These are phyloP conservation scores for Meyerozyma sp. DNA, from an alignment of 1,139 yeast species.

Conservation along the genomic window DNA sequence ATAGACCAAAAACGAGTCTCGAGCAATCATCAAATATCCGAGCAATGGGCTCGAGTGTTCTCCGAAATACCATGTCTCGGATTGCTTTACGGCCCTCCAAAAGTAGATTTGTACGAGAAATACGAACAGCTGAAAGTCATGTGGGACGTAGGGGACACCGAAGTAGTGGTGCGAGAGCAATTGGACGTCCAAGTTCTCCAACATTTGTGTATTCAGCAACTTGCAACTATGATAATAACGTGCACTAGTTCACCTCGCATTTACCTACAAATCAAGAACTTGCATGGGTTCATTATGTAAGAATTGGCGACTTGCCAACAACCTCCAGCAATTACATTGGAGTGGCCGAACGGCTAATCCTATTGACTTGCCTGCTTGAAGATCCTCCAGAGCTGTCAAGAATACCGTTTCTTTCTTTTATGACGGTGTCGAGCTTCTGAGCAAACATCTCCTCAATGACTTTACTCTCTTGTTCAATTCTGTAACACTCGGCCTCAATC, in stretches of 20 bases:
- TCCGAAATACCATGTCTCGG: neutral
- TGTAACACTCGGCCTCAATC: slow-evolving; percentile 22
- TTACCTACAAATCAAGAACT: no score
- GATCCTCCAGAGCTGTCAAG: slow-evolving; percentile 22
- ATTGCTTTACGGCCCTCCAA: neutral
- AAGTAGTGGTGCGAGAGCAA: neutral
- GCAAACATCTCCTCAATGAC: slow-evolving; percentile 28
- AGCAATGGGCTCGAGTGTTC: neutral
- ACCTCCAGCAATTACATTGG: slow-evolving; percentile 18
- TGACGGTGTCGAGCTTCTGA: slow-evolving; percentile 31
- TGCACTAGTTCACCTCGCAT: no score
- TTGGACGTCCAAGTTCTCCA: neutral
- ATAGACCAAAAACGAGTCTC: neutral
- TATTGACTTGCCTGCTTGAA: slow-evolving; percentile 28
- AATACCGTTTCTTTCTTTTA: slow-evolving; percentile 33
- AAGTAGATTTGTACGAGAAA: neutral
- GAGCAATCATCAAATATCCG: neutral
- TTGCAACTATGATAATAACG: no score
- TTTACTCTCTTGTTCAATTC: slow-evolving; percentile 26
- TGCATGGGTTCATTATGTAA: neutral
- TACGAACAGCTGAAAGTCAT: neutral
- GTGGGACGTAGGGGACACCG: neutral
- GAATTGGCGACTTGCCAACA: neutral
- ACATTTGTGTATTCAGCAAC: neutral
- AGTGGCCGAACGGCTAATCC: slow-evolving; percentile 37